Evolutionary conservation across 169 alveolate genomes (phyloP), one percentile per base, ranked within the genome.

Genomic region (Nephromyces sp.): DNA sequence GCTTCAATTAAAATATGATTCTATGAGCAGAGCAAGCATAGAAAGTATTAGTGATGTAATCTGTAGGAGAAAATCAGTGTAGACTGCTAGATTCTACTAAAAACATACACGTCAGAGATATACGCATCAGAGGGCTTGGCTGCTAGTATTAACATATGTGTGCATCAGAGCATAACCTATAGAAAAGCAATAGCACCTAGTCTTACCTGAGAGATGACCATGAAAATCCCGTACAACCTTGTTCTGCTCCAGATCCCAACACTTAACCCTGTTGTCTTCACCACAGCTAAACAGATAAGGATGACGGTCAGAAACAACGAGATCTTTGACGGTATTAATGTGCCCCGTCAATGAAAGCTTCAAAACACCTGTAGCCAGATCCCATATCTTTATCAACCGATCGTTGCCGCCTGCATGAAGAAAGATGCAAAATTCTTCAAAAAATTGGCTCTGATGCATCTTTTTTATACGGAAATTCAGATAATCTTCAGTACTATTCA

Each of bases 181-280:
- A n/a, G n/a, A n/a, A n/a, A n/a, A n/a, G n/a, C n/a, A n/a, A n/a
- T n/a, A n/a, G n/a, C n/a, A n/a, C n/a, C n/a, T n/a, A 43, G 3
- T 3, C 70, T 35, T 1, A 72, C 79, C 79, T 6, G 93, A 86
- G 25, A 96, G 84, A 80, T 97, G 99, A 6, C 99, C 98, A 80
- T 94, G 98, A 81, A 95, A 95, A 80, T 94, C 94, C 68, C 99
- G 88, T 32, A 97, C 90, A 66, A 96, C 96, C 81, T 94, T 93
- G 84, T 97, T 97, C 73, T 92, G 94, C 85, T 97, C 99, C 68
- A 95, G 86, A 79, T 97, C 99, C 98, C 99, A 95, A 77, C 99
- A 95, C 79, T 91, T 92, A 43, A 94, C 96, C 43, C 95, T 89
- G 84, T 94, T 95, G 82, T 95, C 99, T 83, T 96, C 99, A 8